These are phyloP conservation scores for Xylariales sp. DNA, from an alignment of 2,329 filamentous ascomycete genomes.

Conservation along the genomic window DNA sequence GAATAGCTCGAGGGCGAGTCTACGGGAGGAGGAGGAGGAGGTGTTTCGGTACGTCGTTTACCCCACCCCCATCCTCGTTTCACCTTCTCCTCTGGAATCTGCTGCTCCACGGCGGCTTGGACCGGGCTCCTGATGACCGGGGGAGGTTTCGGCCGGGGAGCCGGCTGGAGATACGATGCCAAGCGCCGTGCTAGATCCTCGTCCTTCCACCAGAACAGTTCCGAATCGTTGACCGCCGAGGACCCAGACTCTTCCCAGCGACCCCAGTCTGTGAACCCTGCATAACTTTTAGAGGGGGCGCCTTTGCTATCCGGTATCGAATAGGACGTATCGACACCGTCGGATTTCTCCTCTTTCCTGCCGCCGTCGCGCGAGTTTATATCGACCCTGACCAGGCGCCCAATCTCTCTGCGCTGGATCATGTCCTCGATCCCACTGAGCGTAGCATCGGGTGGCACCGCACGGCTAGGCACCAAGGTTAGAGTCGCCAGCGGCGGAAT, in stretches of 20 bases:
- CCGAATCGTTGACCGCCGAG: background rate
- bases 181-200: constrained; percentile 40
- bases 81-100: constrained; percentile 21
- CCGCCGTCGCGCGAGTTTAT: constrained; percentile 3
- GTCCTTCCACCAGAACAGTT: constrained; percentile 41
- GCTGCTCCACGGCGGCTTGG: constrained; percentile 19
- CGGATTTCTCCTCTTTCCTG: background rate
- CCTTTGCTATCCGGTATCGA: constrained; percentile 12
- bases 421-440: constrained; percentile 24
- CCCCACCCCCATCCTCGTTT: constrained; percentile 28
- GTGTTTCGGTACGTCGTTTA: constrained; percentile 1
- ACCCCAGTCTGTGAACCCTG: constrained; percentile 42
- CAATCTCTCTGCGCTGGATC: constrained; percentile 20
- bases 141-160: constrained; percentile 8
- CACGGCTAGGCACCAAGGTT: constrained; percentile 38
- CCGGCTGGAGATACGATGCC: constrained; percentile 37
- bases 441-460: constrained; percentile 25
- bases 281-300: constrained; percentile 8
- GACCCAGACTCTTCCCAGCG: constrained; percentile 28
- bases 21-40: too few species aligned
- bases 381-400: constrained; percentile 15
- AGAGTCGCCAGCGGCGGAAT: constrained; percentile 34
- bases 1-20: too few species aligned
- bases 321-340: constrained; percentile 2
- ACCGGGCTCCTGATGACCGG: constrained; percentile 16